phyloP scores from a whole-genome alignment of 2,329 filamentous ascomycete genomes.

The Calonectria hawksworthii region DNA sequence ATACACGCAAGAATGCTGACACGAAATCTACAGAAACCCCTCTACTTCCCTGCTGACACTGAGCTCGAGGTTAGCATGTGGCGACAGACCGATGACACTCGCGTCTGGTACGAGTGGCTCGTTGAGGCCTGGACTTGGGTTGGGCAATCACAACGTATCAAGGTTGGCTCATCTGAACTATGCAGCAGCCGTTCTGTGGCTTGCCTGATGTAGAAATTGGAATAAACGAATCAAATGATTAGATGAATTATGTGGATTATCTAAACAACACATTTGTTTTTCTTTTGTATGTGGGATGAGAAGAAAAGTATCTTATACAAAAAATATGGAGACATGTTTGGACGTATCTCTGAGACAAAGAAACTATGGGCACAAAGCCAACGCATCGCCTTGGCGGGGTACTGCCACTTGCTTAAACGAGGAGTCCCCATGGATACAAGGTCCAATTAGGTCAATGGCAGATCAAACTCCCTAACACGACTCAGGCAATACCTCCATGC shows the following conservation, averaged over 20 bases:
- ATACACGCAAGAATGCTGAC: neutral
- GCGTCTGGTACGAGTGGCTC: conserved; percentile 99
- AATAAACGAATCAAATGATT: neutral
- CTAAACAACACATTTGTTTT: conserved; percentile 1
- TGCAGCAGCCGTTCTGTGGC: conserved; percentile 79
- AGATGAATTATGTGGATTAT: conserved; percentile 15
- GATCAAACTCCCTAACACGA: neutral
- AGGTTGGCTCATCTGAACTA: conserved; percentile 75
- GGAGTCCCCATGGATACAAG: neutral
- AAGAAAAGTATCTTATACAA: conserved; percentile 19
- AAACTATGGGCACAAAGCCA: neutral
- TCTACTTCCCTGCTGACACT: conserved; percentile 86
- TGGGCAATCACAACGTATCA: conserved; percentile 72
- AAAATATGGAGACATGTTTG: neutral
- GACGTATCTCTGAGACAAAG: neutral
- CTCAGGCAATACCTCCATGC: neutral
- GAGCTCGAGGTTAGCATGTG: conserved; percentile 95
- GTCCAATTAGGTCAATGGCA: conserved; percentile 5
- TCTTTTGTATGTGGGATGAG: neutral
- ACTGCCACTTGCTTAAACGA: neutral
- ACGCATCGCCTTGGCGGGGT: neutral
- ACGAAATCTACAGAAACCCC: conserved; percentile 73
- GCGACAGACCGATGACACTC: conserved; percentile 93
- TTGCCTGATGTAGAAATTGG: conserved; percentile 74
- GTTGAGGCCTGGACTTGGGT: conserved; percentile 85